These are phyloP conservation scores for Omphalotus olearius DNA, from an alignment of 1,284 basidiomycete species.

Conservation along the genomic window DNA sequence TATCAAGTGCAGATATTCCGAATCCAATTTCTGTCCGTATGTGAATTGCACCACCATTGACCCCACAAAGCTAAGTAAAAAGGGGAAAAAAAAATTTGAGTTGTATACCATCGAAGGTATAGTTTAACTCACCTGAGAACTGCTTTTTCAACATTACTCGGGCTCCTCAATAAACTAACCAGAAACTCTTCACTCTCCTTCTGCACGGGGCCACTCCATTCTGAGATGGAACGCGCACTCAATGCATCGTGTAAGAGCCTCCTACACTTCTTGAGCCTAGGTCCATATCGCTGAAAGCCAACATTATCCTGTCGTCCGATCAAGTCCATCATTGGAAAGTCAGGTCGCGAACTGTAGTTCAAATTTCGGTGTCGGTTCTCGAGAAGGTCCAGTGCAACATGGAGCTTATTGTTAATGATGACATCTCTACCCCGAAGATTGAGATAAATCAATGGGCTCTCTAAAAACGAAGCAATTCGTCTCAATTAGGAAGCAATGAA, in stretches of 20 bases:
- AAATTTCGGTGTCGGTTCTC: conserved; percentile 2
- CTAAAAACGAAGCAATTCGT: not conserved
- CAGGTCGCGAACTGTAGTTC: not conserved
- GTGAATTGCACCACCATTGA: conserved; percentile 4
- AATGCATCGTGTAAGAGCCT: not conserved
- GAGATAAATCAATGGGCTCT: conserved; percentile 5
- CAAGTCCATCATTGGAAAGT: conserved; percentile 3
- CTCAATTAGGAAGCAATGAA: not conserved
- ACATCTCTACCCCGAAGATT: conserved; percentile 6
- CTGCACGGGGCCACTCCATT: not conserved
- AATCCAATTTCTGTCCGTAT: conserved; percentile 3
- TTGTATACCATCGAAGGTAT: not conserved
- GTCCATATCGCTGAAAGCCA: conserved; percentile 1
- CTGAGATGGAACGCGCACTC: not conserved
- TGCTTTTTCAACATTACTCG: not conserved
- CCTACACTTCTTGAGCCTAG: conserved; percentile 1
- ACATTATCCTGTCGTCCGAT: conserved; percentile 5
- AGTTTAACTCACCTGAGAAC: not conserved
- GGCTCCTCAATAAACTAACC: not conserved
- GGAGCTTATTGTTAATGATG: conserved; percentile 1
- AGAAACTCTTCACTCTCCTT: not conserved
- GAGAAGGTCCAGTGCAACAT: conserved; percentile 3
- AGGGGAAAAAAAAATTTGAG: not conserved
- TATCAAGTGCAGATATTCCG: not conserved
- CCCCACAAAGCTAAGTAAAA: not conserved